Conservation (phyloP, 768 basidiomycete species). For the Coprinopsis sp. region DNA sequence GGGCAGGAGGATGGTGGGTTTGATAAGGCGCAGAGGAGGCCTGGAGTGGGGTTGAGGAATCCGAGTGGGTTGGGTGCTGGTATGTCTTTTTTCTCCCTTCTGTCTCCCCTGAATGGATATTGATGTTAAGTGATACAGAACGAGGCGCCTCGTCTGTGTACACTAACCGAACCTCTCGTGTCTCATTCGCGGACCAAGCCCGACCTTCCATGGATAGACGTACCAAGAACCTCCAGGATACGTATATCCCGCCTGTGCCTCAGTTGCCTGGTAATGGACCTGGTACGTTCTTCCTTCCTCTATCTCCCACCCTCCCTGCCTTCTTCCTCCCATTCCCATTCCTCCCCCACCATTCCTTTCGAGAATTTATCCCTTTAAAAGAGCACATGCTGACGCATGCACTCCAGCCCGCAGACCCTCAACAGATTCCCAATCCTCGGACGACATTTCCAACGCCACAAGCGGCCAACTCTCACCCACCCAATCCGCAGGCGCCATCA, state of each 20-base stretch:
- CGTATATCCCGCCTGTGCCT: slow-evolving; percentile 41
- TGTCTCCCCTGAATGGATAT: too few relatives aligned
- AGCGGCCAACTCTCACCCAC: too few relatives aligned
- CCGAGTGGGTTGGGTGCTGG: slow-evolving; percentile 31
- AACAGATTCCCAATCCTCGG: neutral
- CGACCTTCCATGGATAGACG: slow-evolving; percentile 36
- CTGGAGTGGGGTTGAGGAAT: slow-evolving; percentile 47
- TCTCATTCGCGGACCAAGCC: slow-evolving; percentile 36
- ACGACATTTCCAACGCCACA: too few relatives aligned
- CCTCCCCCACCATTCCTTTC: too few relatives aligned
- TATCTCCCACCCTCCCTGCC: too few relatives aligned
- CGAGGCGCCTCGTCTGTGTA: too few relatives aligned
- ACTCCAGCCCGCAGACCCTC: neutral
- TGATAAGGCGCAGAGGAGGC: slow-evolving; percentile 43
- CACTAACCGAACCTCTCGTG: slow-evolving; percentile 37
- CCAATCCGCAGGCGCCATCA: slow-evolving; percentile 37
- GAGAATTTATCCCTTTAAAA: too few relatives aligned
- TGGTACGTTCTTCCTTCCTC: too few relatives aligned
- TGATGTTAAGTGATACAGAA: too few relatives aligned
- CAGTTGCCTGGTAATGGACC: slow-evolving; percentile 21
- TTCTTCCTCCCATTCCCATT: too few relatives aligned
- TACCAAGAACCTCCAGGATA: slow-evolving; percentile 37
- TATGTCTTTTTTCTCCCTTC: too few relatives aligned
- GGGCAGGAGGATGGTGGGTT: slow-evolving; percentile 42
- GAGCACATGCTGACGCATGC: too few relatives aligned